Percentiles rank a stretch among this genome's conserved stretches.
These are phyloP conservation scores for Saccharomycopsis microspora DNA, from an alignment of 805 yeast species.

Conservation along the genomic window DNA sequence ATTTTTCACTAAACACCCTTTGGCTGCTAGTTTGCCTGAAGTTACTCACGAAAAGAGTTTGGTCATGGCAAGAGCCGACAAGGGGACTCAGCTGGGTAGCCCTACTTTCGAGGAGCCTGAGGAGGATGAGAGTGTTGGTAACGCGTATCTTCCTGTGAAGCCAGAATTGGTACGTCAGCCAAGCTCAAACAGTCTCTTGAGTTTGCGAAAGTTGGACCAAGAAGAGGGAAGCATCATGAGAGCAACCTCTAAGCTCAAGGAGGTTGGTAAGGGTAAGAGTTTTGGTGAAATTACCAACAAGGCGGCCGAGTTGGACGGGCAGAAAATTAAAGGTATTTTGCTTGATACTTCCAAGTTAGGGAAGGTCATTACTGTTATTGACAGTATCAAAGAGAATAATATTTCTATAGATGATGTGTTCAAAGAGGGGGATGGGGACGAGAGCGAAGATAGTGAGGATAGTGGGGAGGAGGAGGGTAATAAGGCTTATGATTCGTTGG, in stretches of 20 bases:
- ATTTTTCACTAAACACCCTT: not conserved
- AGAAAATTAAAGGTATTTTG: conserved; percentile 25
- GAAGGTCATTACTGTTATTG: conserved; percentile 27
- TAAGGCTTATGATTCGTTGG: conserved; percentile 30
- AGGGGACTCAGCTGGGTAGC: not conserved
- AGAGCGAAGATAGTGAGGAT: conserved; percentile 7
- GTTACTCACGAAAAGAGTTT: not conserved
- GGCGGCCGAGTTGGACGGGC: conserved; percentile 23
- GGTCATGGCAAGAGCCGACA: not conserved
- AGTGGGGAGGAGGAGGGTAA: conserved; percentile 23
- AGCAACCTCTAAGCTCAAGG: conserved; percentile 14
- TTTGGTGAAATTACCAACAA: not conserved
- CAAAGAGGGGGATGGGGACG: conserved; percentile 18
- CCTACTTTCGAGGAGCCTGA: not conserved
- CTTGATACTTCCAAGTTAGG: conserved; percentile 27
- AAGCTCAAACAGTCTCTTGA: not conserved
- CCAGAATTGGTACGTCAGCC: not conserved
- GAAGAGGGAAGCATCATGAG: conserved; percentile 22
- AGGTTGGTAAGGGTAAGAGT: not conserved
- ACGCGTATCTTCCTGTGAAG: not conserved
- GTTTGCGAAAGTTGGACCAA: conserved; percentile 10
- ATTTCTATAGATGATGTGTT: conserved; percentile 27
- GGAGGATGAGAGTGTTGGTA: not conserved
- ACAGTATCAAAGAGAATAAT: conserved; percentile 29
- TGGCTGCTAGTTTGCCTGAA: not conserved